Evolutionary conservation across 2,329 filamentous ascomycete genomes (phyloP), one percentile per base, ranked within the genome.

Genomic region (Colletotrichum magnum): DNA sequence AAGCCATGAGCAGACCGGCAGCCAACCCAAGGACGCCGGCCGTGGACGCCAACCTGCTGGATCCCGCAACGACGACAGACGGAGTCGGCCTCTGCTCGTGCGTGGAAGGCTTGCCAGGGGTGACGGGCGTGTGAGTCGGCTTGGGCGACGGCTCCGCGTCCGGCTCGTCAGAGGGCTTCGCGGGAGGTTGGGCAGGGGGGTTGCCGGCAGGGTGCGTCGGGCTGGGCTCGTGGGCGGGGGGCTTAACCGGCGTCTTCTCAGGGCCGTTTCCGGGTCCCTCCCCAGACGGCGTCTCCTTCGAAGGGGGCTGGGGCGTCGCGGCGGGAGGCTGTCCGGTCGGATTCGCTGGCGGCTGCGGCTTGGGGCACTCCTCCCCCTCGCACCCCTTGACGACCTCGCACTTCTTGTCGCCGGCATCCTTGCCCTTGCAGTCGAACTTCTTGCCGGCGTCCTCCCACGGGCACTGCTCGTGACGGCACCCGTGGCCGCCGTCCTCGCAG

Each of bases 381-480:
- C 72, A 36, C 32, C 32, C 32, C 32, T 36, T 36, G 9, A 36
- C 32, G 10, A 36, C 72, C 21, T 72, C 70, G 52, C 72, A 64
- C 75, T 78, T 78, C 52, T 73, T 66, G 70, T 36, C 7, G 10
- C 32, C 32, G 10, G 75, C 74, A 36, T 73, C 68, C 18, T 69
- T 64, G 72, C 80, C 82, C 63, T 77, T 70, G 59, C 80, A 82
- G 73, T 78, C 73, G 59, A 80, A 68, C 75, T 79, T 80, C 64
- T 74, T 74, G 60, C 73, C 63, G 32, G 9, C 47, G 71, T 75
- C 74, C 1, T 73, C 69, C 18, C 62, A 70, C 32, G 73, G 26
- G 70, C 72, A 74, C 45, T 71, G 5, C 50, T 73, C 65, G 68
- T 72, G 77, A 61, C 73, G 15, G 72, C 74, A 78, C 6, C 72